A percentile compares a stretch with the other conserved stretches of the same genome.
phyloP scores from a whole-genome alignment of 192 early-diverging fungal species.

The Coemansia sp. region DNA sequence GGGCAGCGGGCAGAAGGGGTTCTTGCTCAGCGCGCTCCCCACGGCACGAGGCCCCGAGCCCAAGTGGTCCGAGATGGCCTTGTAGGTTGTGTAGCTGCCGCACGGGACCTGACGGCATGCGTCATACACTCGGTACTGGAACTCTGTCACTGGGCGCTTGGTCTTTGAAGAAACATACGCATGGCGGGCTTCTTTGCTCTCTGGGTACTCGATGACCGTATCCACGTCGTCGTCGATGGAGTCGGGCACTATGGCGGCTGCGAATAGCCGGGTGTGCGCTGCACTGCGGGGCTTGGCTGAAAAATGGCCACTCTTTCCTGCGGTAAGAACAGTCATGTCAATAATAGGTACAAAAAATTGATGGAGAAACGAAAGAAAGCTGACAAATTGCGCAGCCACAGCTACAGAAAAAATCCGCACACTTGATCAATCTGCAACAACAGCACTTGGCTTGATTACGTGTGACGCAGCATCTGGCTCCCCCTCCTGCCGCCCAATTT shows the following conservation, averaged over 20 bases:
- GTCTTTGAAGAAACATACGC: slow-evolving; percentile 56
- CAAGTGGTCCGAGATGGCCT: slow-evolving; percentile 60
- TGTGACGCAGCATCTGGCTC: neutral
- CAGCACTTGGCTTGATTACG: neutral
- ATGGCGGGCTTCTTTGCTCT: slow-evolving; percentile 41
- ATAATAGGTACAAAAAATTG: neutral
- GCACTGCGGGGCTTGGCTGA: slow-evolving; percentile 19
- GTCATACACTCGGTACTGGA: slow-evolving; percentile 74
- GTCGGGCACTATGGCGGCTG: slow-evolving; percentile 26
- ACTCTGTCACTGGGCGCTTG: slow-evolving; percentile 60
- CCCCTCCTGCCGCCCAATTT: neutral
- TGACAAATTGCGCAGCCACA: slow-evolving; percentile 2
- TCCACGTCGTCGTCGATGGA: slow-evolving; percentile 51
- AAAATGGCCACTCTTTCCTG: slow-evolving; percentile 26
- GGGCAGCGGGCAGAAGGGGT: slow-evolving; percentile 68
- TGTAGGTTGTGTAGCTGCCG: slow-evolving; percentile 67
- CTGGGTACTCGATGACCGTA: slow-evolving; percentile 52
- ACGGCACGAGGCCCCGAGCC: slow-evolving; percentile 63
- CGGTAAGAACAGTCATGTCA: slow-evolving; percentile 2
- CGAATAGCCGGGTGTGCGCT: slow-evolving; percentile 32
- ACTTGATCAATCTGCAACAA: neutral
- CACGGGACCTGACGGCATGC: slow-evolving; percentile 61
- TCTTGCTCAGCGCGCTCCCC: slow-evolving; percentile 63
- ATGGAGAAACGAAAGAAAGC: neutral
- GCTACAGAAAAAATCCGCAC: neutral